phyloP scores from a whole-genome alignment of 768 basidiomycete genomes.

The Amanita pseudoporphyria region DNA sequence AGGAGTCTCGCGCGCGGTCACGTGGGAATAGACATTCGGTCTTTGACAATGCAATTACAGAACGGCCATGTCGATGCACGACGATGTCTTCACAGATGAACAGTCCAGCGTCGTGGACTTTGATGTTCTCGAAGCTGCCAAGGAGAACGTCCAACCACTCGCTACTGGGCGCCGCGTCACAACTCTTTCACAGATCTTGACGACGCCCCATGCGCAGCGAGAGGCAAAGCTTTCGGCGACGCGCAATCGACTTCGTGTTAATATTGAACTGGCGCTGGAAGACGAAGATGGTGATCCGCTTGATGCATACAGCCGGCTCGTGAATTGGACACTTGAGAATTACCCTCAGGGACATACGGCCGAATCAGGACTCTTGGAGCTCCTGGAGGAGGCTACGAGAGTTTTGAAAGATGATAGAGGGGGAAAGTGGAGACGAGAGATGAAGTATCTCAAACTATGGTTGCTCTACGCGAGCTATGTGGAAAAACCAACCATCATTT shows the following conservation, averaged over 20 bases:
- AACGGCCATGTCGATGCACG: slow-evolving; percentile 12
- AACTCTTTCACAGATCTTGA: slow-evolving; percentile 60
- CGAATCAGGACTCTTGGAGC: slow-evolving; percentile 83
- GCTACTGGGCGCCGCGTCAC: slow-evolving; percentile 74
- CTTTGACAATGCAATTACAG: not conserved
- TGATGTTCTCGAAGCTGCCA: slow-evolving; percentile 73
- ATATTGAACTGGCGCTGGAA: slow-evolving; percentile 68
- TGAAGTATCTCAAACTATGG: slow-evolving; percentile 92
- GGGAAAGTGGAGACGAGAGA: slow-evolving; percentile 66
- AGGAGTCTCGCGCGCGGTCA: slow-evolving; percentile 3
- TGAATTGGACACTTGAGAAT: slow-evolving; percentile 89
- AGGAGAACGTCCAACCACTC: slow-evolving; percentile 82
- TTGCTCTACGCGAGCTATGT: slow-evolving; percentile 88
- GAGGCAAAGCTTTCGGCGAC: slow-evolving; percentile 59
- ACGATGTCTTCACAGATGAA: slow-evolving; percentile 33
- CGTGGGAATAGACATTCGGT: not conserved
- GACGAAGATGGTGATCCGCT: slow-evolving; percentile 77
- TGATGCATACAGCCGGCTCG: slow-evolving; percentile 78
- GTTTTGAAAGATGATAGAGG: slow-evolving; percentile 69
- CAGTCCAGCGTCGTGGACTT: slow-evolving; percentile 57
- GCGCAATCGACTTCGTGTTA: slow-evolving; percentile 57
- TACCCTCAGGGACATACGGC: slow-evolving; percentile 89
- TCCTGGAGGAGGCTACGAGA: slow-evolving; percentile 88
- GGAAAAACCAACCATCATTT: slow-evolving; percentile 82
- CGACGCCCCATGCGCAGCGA: slow-evolving; percentile 70